A percentile compares a stretch with the other conserved stretches of the same genome.
phyloP scores from a whole-genome alignment of 176 grass and related monocot genomes.

The Rhynchospora tenuis region DNA sequence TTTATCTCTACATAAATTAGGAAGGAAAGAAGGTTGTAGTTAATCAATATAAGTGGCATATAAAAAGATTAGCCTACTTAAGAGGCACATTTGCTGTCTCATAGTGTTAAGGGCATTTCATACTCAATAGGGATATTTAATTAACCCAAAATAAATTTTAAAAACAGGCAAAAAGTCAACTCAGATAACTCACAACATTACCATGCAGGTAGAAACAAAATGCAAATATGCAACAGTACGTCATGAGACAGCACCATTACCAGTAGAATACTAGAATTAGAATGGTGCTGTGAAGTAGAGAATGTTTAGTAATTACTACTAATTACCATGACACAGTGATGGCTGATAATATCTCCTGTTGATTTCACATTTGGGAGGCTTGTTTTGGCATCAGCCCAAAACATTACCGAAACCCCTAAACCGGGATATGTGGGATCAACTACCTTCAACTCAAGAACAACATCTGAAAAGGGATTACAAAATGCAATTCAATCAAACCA shows the following conservation, averaged over 20 bases:
- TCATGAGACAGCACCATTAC: not conserved
- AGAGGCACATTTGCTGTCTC: not conserved
- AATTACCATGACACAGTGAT: constrained; percentile 61
- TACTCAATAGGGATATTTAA: not conserved
- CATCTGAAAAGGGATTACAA: constrained; percentile 42
- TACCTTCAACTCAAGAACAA: constrained; percentile 61
- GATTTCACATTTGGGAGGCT: constrained; percentile 52
- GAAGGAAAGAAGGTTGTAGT: not conserved
- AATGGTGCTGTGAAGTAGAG: constrained; percentile 21
- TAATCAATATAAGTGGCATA: no score
- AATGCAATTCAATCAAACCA: constrained; percentile 1
- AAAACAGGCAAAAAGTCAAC: not conserved
- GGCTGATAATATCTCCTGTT: constrained; percentile 66
- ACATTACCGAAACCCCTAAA: constrained; percentile 50
- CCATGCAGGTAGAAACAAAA: not conserved
- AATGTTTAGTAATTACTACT: constrained; percentile 14
- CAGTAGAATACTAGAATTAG: not conserved
- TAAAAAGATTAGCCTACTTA: no score
- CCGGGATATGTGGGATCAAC: constrained; percentile 40
- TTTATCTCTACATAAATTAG: not conserved
- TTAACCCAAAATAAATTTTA: not conserved
- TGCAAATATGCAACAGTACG: not conserved
- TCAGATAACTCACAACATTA: not conserved
- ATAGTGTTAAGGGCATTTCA: not conserved
- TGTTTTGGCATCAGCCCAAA: constrained; percentile 40